phyloP scores from a whole-genome alignment of 78 protist genomes.

The Cyanophora paradoxa region DNA sequence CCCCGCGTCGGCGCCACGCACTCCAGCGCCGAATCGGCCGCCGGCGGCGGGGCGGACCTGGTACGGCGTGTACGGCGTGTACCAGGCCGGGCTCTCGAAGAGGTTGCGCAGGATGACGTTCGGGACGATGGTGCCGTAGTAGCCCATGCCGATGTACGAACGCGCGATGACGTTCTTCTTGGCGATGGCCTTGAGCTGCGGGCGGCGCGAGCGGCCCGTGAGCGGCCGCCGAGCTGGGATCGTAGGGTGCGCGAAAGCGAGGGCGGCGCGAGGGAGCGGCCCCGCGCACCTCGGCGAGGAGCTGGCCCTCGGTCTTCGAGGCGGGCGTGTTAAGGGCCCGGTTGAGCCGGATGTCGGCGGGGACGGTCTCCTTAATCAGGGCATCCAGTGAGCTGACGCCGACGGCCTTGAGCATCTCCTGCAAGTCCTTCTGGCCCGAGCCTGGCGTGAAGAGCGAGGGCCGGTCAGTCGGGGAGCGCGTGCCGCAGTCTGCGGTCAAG shows the following conservation, averaged over 20 bases:
- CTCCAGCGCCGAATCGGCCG: not conserved
- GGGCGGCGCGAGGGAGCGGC: not conserved
- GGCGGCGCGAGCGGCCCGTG: not conserved
- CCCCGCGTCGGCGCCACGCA: too few relatives aligned
- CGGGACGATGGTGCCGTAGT: constrained; percentile 76
- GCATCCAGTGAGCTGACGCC: constrained; percentile 48
- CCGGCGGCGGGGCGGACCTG: constrained; percentile 42
- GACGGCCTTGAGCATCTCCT: constrained; percentile 31
- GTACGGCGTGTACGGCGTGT: constrained; percentile 98
- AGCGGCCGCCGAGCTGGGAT: too few relatives aligned
- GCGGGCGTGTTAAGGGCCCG: not conserved
- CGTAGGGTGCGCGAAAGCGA: not conserved
- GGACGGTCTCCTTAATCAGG: constrained; percentile 60
- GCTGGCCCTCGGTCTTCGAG: not conserved
- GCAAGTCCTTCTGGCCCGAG: constrained; percentile 46
- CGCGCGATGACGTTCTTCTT: not conserved
- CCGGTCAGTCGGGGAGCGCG: too few relatives aligned
- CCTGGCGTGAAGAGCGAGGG: too few relatives aligned
- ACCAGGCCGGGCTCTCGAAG: constrained; percentile 97
- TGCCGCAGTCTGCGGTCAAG: too few relatives aligned
- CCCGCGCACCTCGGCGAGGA: too few relatives aligned
- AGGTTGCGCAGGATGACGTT: constrained; percentile 86
- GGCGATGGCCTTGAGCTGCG: constrained; percentile 17
- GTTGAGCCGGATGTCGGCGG: constrained; percentile 34
- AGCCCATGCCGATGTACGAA: constrained; percentile 50